Conservation (phyloP, 1,284 basidiomycete species). For the Tilletia indica region DNA sequence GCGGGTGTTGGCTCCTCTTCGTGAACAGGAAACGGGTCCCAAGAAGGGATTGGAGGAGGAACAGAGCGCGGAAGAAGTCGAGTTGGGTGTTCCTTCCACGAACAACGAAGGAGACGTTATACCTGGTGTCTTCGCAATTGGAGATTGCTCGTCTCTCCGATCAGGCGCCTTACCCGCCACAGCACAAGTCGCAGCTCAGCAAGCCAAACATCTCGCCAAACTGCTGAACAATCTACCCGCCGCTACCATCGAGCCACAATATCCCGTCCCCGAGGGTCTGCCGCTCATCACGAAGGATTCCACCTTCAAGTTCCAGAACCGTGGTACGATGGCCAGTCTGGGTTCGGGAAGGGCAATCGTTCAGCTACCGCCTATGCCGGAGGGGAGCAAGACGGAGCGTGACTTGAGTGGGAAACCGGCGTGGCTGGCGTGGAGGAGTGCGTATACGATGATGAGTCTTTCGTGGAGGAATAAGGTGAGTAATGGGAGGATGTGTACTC, state of each 20-base stretch:
- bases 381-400: conserved; percentile 23
- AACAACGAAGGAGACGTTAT: background rate
- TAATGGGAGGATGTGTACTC: background rate
- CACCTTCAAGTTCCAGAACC: conserved; percentile 69
- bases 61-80: background rate
- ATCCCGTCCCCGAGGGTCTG: background rate
- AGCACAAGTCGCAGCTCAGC: conserved; percentile 55
- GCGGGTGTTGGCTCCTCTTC: conserved; percentile 22
- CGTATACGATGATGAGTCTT: conserved; percentile 76
- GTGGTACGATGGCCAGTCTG: conserved; percentile 75
- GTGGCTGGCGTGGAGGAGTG: conserved; percentile 77
- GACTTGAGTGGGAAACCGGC: conserved; percentile 62
- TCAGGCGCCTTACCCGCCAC: conserved; percentile 53
- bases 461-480: conserved; percentile 68
- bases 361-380: conserved; percentile 16
- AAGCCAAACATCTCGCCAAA: conserved; percentile 45
- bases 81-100: background rate
- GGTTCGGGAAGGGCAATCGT: conserved; percentile 66
- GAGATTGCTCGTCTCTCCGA: conserved; percentile 70
- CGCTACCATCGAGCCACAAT: background rate
- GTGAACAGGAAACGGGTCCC: background rate
- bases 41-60: background rate
- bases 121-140: conserved; percentile 59
- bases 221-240: conserved; percentile 33
- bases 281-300: conserved; percentile 38